Conservation (phyloP, 306 rosid species). For the Prunus salicina region DNA sequence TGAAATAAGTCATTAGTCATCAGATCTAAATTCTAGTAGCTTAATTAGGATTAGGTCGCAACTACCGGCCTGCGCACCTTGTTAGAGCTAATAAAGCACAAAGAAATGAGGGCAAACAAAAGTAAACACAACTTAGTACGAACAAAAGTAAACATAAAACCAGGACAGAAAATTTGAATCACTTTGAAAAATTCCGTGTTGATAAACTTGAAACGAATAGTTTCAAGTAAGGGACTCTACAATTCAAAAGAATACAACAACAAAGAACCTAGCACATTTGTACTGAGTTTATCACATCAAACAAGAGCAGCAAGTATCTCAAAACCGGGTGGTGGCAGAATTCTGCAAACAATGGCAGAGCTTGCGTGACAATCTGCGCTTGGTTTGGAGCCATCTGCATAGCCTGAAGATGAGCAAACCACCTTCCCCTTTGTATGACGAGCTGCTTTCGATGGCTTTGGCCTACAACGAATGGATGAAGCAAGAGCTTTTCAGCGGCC, state of each 20-base stretch:
- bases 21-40: too few relatives aligned
- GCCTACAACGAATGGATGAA: not conserved
- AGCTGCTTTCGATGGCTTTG: not conserved
- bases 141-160: too few relatives aligned
- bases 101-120: too few relatives aligned
- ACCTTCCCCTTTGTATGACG: not conserved
- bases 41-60: too few relatives aligned
- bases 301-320: not conserved
- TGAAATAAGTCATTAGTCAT: too few relatives aligned
- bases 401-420: not conserved
- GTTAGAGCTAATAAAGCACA: too few relatives aligned
- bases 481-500: conserved; percentile 28
- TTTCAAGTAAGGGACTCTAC: too few relatives aligned
- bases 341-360: not conserved
- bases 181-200: not conserved
- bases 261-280: not conserved
- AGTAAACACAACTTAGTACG: too few relatives aligned
- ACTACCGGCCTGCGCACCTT: accelerated
- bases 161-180: too few relatives aligned
- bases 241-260: not conserved
- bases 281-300: not conserved
- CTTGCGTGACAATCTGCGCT: too few relatives aligned
- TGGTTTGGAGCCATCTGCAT: too few relatives aligned
- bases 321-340: not conserved
- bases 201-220: not conserved